phyloP scores from a whole-genome alignment of 441 rosid genomes.

The Viola pubescens region DNA sequence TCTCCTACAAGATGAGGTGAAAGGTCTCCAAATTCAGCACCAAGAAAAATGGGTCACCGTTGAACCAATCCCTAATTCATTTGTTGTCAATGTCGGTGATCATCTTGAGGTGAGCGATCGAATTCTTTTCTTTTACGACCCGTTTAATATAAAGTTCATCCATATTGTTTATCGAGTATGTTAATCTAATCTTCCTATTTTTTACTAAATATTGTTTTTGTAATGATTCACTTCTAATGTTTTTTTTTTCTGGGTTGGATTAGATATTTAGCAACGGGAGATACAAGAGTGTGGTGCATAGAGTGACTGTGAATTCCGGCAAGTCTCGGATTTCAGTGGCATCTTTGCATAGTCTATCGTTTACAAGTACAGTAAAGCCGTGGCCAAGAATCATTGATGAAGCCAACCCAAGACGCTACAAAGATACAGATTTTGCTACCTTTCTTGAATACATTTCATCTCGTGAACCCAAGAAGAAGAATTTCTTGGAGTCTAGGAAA shows the following conservation, averaged over 20 bases:
- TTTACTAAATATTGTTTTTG: background rate
- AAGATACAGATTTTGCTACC: slow-evolving; percentile 54
- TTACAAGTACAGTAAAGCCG: slow-evolving; percentile 35
- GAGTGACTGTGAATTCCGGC: slow-evolving; percentile 53
- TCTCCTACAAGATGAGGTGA: slow-evolving; percentile 73
- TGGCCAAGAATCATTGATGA: slow-evolving; percentile 39
- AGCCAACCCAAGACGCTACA: slow-evolving; percentile 42
- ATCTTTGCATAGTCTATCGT: slow-evolving; percentile 56
- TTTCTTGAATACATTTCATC: slow-evolving; percentile 61
- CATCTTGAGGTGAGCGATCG: slow-evolving; percentile 62
- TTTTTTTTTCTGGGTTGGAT: background rate
- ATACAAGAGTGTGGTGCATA: slow-evolving; percentile 75
- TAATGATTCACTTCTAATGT: background rate
- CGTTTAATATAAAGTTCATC: background rate
- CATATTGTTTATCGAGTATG: no score
- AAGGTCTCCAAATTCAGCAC: slow-evolving; percentile 57
- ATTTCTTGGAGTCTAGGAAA: slow-evolving; percentile 64
- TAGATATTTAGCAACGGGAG: slow-evolving; percentile 91
- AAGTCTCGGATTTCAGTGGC: slow-evolving; percentile 66
- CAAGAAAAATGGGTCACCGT: slow-evolving; percentile 62
- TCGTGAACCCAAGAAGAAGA: slow-evolving; percentile 58
- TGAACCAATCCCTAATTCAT: slow-evolving; percentile 57
- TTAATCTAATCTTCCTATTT: no score
- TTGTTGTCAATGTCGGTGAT: slow-evolving; percentile 80
- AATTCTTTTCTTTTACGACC: background rate